A percentile compares a stretch with the other conserved stretches of the same genome.
Evolutionary conservation across 2,329 filamentous ascomycete species (phyloP).

Genomic region (Fusarium proliferatum): DNA sequence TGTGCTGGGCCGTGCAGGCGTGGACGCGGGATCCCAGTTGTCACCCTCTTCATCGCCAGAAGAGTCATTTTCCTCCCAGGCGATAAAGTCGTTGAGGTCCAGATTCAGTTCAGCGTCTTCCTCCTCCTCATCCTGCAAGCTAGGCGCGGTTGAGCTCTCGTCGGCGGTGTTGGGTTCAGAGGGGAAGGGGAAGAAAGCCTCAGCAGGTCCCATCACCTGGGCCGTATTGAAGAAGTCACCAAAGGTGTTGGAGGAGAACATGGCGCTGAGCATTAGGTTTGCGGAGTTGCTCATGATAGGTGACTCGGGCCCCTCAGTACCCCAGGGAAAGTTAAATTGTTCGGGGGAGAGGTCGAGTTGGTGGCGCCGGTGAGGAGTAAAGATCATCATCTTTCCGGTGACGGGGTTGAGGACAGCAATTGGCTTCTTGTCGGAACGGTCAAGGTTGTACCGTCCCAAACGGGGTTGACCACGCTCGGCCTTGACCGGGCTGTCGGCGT

Average conservation of each 20-base stretch:
- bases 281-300: constrained; percentile 75
- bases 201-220: constrained; percentile 76
- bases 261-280: constrained; percentile 82
- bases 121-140: constrained; percentile 62
- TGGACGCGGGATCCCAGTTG: constrained; percentile 63
- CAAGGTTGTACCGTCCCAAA: constrained; percentile 65
- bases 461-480: constrained; percentile 64
- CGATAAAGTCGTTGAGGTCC: constrained; percentile 78
- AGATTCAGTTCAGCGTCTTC: constrained; percentile 74
- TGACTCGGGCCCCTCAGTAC: constrained; percentile 55
- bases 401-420: constrained; percentile 68
- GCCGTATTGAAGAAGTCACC: constrained; percentile 69
- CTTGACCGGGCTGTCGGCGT: constrained; percentile 59
- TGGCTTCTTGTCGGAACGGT: constrained; percentile 66
- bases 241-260: constrained; percentile 68
- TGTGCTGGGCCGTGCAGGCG: constrained; percentile 62
- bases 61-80: constrained; percentile 69
- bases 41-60: constrained; percentile 69
- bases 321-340: constrained; percentile 63
- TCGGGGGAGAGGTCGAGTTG: constrained; percentile 66
- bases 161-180: constrained; percentile 68
- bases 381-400: constrained; percentile 72
- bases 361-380: constrained; percentile 63
- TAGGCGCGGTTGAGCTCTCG: constrained; percentile 56
- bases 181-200: constrained; percentile 79